Conservation (phyloP, 2,329 filamentous ascomycete species). For the Alternaria viburni region DNA sequence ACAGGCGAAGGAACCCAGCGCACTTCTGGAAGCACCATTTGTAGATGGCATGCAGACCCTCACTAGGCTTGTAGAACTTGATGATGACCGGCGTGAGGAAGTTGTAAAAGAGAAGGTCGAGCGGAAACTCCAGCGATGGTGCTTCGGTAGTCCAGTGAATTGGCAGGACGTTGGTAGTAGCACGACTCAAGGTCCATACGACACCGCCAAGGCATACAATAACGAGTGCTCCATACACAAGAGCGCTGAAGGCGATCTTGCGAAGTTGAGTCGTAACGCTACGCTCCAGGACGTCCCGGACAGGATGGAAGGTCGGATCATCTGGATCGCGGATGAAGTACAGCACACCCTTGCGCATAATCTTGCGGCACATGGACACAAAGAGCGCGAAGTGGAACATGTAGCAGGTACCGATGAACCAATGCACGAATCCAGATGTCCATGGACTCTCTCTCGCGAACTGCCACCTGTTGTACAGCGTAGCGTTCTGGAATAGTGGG, state of each 20-base stretch:
- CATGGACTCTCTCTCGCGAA: conserved; percentile 82
- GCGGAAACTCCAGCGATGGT: conserved; percentile 90
- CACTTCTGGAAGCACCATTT: conserved; percentile 95
- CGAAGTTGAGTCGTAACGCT: conserved; percentile 90
- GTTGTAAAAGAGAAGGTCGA: conserved; percentile 95
- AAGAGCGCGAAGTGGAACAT: conserved; percentile 99
- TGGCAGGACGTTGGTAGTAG: conserved; percentile 76
- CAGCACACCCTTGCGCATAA: conserved; percentile 91
- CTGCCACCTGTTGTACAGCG: conserved; percentile 74
- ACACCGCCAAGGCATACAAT: conserved; percentile 93
- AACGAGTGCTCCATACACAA: conserved; percentile 93
- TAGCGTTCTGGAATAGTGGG: conserved; percentile 84
- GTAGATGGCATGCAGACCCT: conserved; percentile 84
- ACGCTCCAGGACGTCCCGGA: conserved; percentile 93
- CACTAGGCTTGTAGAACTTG: conserved; percentile 82
- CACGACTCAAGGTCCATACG: conserved; percentile 83
- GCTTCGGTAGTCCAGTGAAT: conserved; percentile 94
- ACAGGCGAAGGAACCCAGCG: conserved; percentile 78
- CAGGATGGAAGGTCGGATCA: conserved; percentile 96
- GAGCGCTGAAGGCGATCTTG: conserved; percentile 94
- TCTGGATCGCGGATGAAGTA: conserved; percentile 99
- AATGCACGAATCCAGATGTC: conserved; percentile 95
- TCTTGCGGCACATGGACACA: conserved; percentile 98
- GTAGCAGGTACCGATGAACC: conserved; percentile 98
- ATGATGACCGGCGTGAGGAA: conserved; percentile 90